These are phyloP conservation scores for Tolypocladium cylindrosporum DNA, from an alignment of 2,329 filamentous ascomycete genomes.

Conservation along the genomic window DNA sequence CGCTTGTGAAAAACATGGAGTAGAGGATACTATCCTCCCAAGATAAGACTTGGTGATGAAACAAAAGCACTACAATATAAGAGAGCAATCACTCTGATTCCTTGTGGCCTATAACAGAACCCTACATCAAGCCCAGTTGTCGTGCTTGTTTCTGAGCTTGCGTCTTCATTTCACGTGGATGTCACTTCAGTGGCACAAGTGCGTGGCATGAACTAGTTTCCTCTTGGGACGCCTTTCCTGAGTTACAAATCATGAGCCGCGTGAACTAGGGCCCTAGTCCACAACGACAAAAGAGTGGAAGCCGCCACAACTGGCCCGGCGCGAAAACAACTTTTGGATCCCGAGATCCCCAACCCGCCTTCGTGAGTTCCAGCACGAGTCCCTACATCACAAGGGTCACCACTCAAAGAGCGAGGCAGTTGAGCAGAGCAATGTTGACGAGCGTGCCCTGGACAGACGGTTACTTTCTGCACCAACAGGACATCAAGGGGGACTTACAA, in stretches of 20 bases:
- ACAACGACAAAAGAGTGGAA: neutral
- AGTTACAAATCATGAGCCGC: neutral
- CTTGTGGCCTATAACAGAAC: too few relatives aligned
- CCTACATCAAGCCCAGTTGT: too few relatives aligned
- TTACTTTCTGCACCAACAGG: neutral
- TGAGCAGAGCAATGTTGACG: neutral
- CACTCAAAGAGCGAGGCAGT: neutral
- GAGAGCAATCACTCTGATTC: too few relatives aligned
- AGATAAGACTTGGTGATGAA: too few relatives aligned
- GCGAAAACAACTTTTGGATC: neutral
- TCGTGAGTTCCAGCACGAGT: neutral
- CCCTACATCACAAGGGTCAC: neutral
- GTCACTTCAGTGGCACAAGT: neutral
- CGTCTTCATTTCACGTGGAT: neutral
- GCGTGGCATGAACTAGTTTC: neutral
- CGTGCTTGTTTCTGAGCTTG: neutral
- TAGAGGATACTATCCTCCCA: too few relatives aligned
- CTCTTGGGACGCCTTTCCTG: neutral
- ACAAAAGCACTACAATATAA: too few relatives aligned
- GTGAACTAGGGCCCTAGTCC: neutral
- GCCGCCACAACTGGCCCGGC: neutral
- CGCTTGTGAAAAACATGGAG: too few relatives aligned
- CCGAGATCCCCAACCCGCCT: neutral
- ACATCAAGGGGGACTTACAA: neutral
- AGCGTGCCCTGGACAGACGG: neutral